Percentiles rank a stretch among this genome's conserved stretches.
Evolutionary conservation across 805 yeast genomes (phyloP).

Genomic region (Lachancea waltii): DNA sequence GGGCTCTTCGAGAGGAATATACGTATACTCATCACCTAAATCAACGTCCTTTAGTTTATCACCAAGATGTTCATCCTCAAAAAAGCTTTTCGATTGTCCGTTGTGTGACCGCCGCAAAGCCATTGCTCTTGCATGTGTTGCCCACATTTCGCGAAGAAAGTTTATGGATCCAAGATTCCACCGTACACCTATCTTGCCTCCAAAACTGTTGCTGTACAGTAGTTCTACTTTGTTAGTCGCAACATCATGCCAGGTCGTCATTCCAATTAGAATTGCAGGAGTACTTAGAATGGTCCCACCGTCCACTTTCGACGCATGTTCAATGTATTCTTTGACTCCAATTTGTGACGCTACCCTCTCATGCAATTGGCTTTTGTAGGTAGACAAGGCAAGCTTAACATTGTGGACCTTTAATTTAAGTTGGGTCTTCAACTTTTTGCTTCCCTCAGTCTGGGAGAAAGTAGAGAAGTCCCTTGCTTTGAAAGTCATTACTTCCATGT

Average conservation of each 20-base stretch:
- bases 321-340: constrained; percentile 49
- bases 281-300: constrained; percentile 80
- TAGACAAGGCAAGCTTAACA: constrained; percentile 61
- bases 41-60: constrained; percentile 43
- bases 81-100: constrained; percentile 15
- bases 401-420: constrained; percentile 57
- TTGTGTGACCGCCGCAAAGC: constrained; percentile 48
- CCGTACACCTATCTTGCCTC: constrained; percentile 81
- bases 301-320: constrained; percentile 47
- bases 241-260: constrained; percentile 65
- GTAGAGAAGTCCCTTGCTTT: constrained; percentile 50
- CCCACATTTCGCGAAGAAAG: constrained; percentile 88
- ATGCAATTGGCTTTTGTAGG: constrained; percentile 43
- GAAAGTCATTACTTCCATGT: constrained; percentile 65
- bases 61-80: constrained; percentile 33
- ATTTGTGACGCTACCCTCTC: constrained; percentile 42
- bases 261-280: constrained; percentile 66
- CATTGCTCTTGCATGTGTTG: constrained; percentile 71
- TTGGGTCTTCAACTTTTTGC: constrained; percentile 41
- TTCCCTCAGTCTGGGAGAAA: constrained; percentile 38
- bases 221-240: constrained; percentile 55
- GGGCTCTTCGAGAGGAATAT: constrained; percentile 63
- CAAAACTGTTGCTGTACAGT: constrained; percentile 65
- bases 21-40: constrained; percentile 36
- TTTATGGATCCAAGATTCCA: constrained; percentile 94